These are phyloP conservation scores for Aureobasidium sp. DNA, from an alignment of 2,329 filamentous ascomycete species.

Conservation along the genomic window DNA sequence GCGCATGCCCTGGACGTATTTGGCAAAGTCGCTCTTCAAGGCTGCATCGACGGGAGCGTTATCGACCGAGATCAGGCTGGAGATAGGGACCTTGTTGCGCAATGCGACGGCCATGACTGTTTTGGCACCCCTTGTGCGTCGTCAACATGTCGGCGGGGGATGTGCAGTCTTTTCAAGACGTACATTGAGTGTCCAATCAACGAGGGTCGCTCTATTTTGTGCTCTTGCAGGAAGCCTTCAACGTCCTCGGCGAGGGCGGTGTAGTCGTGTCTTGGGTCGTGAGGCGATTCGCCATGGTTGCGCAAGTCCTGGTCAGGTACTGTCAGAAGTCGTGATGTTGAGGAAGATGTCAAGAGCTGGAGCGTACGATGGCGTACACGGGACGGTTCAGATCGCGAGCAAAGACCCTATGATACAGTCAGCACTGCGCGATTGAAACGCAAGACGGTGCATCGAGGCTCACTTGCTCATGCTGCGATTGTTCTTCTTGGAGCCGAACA, in stretches of 20 bases:
- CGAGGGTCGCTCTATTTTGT: slow-evolving; percentile 62
- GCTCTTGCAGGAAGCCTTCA: slow-evolving; percentile 65
- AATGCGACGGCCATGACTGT: slow-evolving; percentile 83
- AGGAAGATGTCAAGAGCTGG: neutral
- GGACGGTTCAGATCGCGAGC: slow-evolving; percentile 72
- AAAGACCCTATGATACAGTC: slow-evolving; percentile 53
- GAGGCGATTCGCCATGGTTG: slow-evolving; percentile 88
- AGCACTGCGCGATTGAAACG: neutral
- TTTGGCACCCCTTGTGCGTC: slow-evolving; percentile 65
- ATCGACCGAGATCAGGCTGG: slow-evolving; percentile 74
- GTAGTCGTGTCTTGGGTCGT: slow-evolving; percentile 72
- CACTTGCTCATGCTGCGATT: slow-evolving; percentile 93
- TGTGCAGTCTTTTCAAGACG: slow-evolving; percentile 31
- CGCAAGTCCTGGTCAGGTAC: slow-evolving; percentile 61
- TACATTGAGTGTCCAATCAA: slow-evolving; percentile 90
- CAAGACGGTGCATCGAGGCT: slow-evolving; percentile 37
- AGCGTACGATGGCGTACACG: slow-evolving; percentile 67
- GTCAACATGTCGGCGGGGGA: neutral
- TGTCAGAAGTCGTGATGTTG: neutral
- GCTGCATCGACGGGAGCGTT: slow-evolving; percentile 82
- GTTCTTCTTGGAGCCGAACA: slow-evolving; percentile 94
- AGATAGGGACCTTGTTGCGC: slow-evolving; percentile 57
- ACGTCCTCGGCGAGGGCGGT: slow-evolving; percentile 75
- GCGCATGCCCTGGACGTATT: slow-evolving; percentile 79
- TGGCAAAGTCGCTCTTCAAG: slow-evolving; percentile 65